Evolutionary conservation across 176 grass and related monocot genomes (phyloP), one percentile per base, ranked within the genome.

Genomic region (Miscanthus lutarioriparius): DNA sequence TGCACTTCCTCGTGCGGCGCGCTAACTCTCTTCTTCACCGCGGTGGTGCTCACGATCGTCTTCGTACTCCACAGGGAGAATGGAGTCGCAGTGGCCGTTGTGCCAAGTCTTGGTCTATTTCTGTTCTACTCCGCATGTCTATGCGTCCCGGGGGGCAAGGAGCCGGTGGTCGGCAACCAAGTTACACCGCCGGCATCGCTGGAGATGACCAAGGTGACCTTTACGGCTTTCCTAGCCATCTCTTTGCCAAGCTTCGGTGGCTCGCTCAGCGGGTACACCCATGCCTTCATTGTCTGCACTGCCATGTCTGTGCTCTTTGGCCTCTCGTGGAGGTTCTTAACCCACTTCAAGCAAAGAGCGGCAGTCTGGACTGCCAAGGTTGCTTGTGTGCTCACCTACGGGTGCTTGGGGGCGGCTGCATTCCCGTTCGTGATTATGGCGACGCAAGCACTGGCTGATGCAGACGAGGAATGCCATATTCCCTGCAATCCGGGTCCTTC

Each of bases 141-240:
- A 5, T 71, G 44, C 44, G 14, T 17, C 8, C 43, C 6, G 30
- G 14, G 5, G 1, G 43, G 44, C 4, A 28, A 9, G 8, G 35
- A 38, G 4, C 10, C 0, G 10, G 37, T 11, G 6, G 54, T 0
- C 54, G 20, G 3, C 32, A 3, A 58, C 19, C 7, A 58, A 25
- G 56, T 23, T 10, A 59, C 7, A 12, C n/a, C 58, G 9, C 58
- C 58, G 5, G 47, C 47, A 7, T 75, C 73, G 4, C 16, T 75
- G 67, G 67, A 70, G 67, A 10, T 70, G 36, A 72, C 70, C 39
- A 72, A 72, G 70, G 70, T 72, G 10, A 53, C 28, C 17, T 75
- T 36, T 47, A 25, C 78, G 4, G 64, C 43, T 4, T 80, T 80
- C 44, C 65, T 80, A 30, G 78, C 64, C 26, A 20, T 80, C 43